Evolutionary conservation across 495 filamentous ascomycete species (phyloP).

Genomic region (Poronia punctata): DNA sequence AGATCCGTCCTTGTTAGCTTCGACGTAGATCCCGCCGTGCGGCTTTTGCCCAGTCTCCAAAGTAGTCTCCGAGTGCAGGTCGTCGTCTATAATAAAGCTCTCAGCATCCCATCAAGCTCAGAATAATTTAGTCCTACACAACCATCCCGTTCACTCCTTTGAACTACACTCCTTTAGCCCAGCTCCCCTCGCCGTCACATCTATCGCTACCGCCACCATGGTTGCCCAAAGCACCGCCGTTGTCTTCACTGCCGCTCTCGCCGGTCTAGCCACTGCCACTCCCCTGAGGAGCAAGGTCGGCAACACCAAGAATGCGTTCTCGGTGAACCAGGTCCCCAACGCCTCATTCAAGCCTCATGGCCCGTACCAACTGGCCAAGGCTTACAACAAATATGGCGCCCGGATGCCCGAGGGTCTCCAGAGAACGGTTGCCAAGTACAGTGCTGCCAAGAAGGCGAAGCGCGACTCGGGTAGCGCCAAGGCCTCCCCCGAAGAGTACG

Average conservation of each 20-base stretch:
- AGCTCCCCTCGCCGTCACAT: slow-evolving; percentile 3
- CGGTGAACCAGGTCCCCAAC: slow-evolving; percentile 22
- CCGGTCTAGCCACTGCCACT: slow-evolving; percentile 15
- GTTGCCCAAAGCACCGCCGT: slow-evolving; percentile 11
- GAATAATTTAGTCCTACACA: not conserved
- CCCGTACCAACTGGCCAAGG: slow-evolving; percentile 45
- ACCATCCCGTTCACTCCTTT: slow-evolving; percentile 1
- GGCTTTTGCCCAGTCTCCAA: too few relatives aligned
- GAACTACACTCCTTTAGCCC: not conserved
- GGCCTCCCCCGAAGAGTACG: slow-evolving; percentile 50
- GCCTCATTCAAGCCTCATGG: slow-evolving; percentile 44
- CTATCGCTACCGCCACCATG: slow-evolving; percentile 6
- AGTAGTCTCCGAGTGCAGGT: too few relatives aligned
- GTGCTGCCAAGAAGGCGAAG: slow-evolving; percentile 33
- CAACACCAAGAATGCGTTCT: slow-evolving; percentile 20
- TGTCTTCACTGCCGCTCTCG: slow-evolving; percentile 17
- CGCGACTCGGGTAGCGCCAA: slow-evolving; percentile 42
- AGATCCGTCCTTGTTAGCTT: too few relatives aligned
- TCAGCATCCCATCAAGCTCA: slow-evolving; percentile 10
- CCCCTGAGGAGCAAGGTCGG: slow-evolving; percentile 18
- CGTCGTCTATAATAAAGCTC: slow-evolving; percentile 7
- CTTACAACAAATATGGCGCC: slow-evolving; percentile 53
- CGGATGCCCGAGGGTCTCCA: slow-evolving; percentile 25
- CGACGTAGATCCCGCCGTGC: too few relatives aligned
- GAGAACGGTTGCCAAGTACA: slow-evolving; percentile 27